These are phyloP conservation scores for Fusarium sp. DNA, from an alignment of 2,329 filamentous ascomycete species.

Conservation along the genomic window DNA sequence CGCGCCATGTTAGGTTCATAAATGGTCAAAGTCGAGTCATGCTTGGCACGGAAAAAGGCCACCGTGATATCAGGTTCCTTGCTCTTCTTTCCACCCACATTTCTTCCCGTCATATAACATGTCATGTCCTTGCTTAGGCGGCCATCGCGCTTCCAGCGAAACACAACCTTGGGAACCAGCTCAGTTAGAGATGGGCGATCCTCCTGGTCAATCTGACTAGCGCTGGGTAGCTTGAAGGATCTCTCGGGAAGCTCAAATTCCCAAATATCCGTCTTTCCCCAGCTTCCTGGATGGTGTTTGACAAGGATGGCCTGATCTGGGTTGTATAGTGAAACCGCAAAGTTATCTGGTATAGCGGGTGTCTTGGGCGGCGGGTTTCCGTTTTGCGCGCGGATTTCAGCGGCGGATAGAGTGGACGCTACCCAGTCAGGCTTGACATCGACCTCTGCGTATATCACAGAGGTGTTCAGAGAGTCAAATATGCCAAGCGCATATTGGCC, in stretches of 20 bases:
- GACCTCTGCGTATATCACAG: conserved; percentile 89
- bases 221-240: conserved; percentile 84
- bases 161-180: conserved; percentile 79
- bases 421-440: conserved; percentile 87
- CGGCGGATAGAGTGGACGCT: conserved; percentile 82
- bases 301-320: conserved; percentile 86
- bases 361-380: conserved; percentile 70
- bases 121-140: conserved; percentile 88
- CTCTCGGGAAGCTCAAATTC: conserved; percentile 93
- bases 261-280: conserved; percentile 85
- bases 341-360: conserved; percentile 80
- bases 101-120: conserved; percentile 86
- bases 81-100: conserved; percentile 79
- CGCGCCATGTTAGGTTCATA: conserved; percentile 94
- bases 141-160: conserved; percentile 91
- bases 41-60: conserved; percentile 82
- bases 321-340: conserved; percentile 92
- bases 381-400: conserved; percentile 79
- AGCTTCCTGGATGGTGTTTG: conserved; percentile 77
- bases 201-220: conserved; percentile 81
- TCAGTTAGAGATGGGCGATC: conserved; percentile 55
- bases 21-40: conserved; percentile 77
- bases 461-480: conserved; percentile 82
- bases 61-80: conserved; percentile 96
- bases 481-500: conserved; percentile 91